Evolutionary conservation across 2,329 filamentous ascomycete genomes (phyloP).

Genomic region (Fusarium graminum): DNA sequence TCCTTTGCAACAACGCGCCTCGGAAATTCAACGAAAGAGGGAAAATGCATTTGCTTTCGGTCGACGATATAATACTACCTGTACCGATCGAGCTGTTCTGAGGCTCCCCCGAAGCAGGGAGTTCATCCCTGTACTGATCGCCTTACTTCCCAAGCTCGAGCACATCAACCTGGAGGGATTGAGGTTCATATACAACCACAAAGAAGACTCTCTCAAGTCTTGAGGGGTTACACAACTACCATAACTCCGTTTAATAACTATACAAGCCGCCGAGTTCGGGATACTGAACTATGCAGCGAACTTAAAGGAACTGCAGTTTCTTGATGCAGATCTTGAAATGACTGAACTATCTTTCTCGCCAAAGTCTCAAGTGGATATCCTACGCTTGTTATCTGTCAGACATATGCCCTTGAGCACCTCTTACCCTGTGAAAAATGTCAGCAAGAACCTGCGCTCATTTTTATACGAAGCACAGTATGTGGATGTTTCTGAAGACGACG

Average conservation of each 20-base stretch:
- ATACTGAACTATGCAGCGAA: background rate
- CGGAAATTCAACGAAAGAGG: background rate
- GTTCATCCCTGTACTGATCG: background rate
- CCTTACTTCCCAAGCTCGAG: background rate
- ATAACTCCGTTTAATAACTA: background rate
- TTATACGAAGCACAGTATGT: background rate
- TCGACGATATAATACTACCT: too few species aligned
- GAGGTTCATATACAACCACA: rapidly evolving
- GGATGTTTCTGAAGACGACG: too few species aligned
- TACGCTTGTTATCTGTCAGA: background rate
- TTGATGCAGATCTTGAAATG: rapidly evolving
- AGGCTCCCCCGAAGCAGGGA: too few species aligned
- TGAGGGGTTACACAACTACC: background rate
- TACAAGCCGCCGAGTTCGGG: rapidly evolving
- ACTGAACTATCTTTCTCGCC: background rate
- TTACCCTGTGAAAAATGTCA: background rate
- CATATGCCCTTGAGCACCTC: background rate
- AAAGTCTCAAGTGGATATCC: background rate
- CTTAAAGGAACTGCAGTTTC: background rate
- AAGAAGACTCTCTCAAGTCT: background rate
- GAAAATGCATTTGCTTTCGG: too few species aligned
- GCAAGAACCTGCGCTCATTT: background rate
- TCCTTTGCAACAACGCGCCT: background rate
- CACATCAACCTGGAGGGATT: background rate
- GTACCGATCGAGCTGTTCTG: too few species aligned